Conservation (phyloP, 306 rosid species). For the Inga oerstediana region DNA sequence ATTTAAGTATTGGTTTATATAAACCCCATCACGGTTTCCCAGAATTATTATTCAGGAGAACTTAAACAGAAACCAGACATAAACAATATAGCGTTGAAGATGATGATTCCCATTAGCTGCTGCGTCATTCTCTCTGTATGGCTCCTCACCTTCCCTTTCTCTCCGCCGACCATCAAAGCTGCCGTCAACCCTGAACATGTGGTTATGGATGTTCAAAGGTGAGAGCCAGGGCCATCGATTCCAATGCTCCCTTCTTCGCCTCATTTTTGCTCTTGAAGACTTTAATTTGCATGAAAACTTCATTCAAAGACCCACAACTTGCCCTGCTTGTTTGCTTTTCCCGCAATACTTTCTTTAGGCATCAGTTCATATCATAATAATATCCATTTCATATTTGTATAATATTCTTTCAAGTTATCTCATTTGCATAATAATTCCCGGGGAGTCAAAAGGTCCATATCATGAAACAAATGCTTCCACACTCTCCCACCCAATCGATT, state of each 20-base stretch:
- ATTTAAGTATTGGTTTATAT: slow-evolving; percentile 33
- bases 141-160: slow-evolving; percentile 44
- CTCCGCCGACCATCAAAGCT: slow-evolving; percentile 45
- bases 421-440: background rate
- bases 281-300: background rate
- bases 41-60: slow-evolving; percentile 39
- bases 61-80: slow-evolving; percentile 11
- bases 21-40: slow-evolving; percentile 42
- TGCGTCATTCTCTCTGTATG: slow-evolving; percentile 75
- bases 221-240: background rate
- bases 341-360: background rate
- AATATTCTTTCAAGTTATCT: background rate
- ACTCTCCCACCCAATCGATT: background rate
- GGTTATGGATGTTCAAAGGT: slow-evolving; percentile 75
- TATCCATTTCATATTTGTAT: background rate
- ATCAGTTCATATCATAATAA: background rate
- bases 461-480: background rate
- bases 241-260: background rate
- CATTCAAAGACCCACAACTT: background rate
- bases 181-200: slow-evolving; percentile 74
- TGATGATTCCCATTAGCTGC: slow-evolving; percentile 59
- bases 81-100: background rate
- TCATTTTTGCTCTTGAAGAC: too few relatives aligned
- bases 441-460: background rate
- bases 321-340: background rate